These are phyloP conservation scores for Nakazawaea anatomiae DNA, from an alignment of 805 yeast genomes.

Conservation along the genomic window DNA sequence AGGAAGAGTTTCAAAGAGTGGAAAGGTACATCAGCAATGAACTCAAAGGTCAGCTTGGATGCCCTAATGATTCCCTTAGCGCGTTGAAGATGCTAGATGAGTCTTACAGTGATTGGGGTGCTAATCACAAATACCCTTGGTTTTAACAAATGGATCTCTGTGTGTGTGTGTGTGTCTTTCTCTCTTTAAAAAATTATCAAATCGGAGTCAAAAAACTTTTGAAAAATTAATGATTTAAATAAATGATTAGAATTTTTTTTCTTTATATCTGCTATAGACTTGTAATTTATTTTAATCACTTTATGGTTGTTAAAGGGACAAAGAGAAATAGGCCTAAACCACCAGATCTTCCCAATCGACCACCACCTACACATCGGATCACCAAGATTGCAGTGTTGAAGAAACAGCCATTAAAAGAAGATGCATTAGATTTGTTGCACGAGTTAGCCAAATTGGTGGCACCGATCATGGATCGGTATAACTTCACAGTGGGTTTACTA, in stretches of 20 bases:
- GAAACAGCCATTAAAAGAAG: slow-evolving; percentile 35
- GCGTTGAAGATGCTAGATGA: slow-evolving; percentile 15
- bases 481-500: slow-evolving; percentile 58
- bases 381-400: slow-evolving; percentile 38
- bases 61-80: slow-evolving; percentile 16
- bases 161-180: no score
- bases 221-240: not conserved
- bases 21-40: slow-evolving; percentile 4
- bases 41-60: slow-evolving; percentile 13
- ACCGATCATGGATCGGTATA: slow-evolving; percentile 68
- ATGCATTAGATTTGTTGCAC: slow-evolving; percentile 56
- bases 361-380: slow-evolving; percentile 27
- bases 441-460: slow-evolving; percentile 66
- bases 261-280: not conserved
- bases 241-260: not conserved
- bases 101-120: slow-evolving; percentile 15
- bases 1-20: slow-evolving; percentile 2
- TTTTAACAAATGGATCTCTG: slow-evolving; percentile 3
- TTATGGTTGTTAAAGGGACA: slow-evolving; percentile 21
- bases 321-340: slow-evolving; percentile 8
- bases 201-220: not conserved
- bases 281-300: not conserved
- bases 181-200: no score
- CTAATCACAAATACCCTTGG: slow-evolving; percentile 23
- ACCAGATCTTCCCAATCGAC: slow-evolving; percentile 12